Evolutionary conservation across 2,329 filamentous ascomycete species (phyloP), one percentile per base, ranked within the genome.

Genomic region (Ceratocystis smalleyi): DNA sequence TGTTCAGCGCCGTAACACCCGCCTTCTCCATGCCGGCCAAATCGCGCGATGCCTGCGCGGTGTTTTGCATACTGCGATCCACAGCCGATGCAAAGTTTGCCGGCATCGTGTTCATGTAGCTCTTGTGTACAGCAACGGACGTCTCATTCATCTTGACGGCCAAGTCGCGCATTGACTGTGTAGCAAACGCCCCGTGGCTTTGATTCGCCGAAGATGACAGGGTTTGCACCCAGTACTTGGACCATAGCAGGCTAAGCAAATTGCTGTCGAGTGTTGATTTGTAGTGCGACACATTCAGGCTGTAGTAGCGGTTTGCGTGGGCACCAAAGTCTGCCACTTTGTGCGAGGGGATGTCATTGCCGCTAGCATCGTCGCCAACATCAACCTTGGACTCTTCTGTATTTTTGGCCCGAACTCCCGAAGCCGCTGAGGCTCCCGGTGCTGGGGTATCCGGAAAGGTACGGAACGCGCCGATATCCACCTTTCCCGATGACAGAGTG

Each of bases 181-280:
- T 95, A 62, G 86, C 87, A 72, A 91, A 99, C 70, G 96, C 92
- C 22, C 12, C 51, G 68, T 91, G 88, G 72, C 96, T 97, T 89
- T 91, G 70, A 95, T 86, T 3, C 96, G 81, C 24, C 92, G 91
- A 69, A 85, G 90, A 95, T 17, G 51, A 24, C 22, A 99, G 82
- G 5, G 94, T 99, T 71, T 95, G 89, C 43, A 96, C 91, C 94
- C 91, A 96, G 79, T 99, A 99, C 75, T 97, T 97, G 78, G 96
- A 96, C 94, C 94, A 97, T 35, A 99, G 79, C 62, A 90, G 81
- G 71, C 95, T 89, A 4, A 99, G 79, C 27, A 99, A 80, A 70
- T 91, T 87, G 1, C 85, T 82, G 75, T 99, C 94, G 32, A 99
- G 85, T 0, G 88, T 87, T 68, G 89, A 94, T 77, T 97, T 97